phyloP scores from a whole-genome alignment of 495 filamentous ascomycete genomes.

The Neurospora sp. region DNA sequence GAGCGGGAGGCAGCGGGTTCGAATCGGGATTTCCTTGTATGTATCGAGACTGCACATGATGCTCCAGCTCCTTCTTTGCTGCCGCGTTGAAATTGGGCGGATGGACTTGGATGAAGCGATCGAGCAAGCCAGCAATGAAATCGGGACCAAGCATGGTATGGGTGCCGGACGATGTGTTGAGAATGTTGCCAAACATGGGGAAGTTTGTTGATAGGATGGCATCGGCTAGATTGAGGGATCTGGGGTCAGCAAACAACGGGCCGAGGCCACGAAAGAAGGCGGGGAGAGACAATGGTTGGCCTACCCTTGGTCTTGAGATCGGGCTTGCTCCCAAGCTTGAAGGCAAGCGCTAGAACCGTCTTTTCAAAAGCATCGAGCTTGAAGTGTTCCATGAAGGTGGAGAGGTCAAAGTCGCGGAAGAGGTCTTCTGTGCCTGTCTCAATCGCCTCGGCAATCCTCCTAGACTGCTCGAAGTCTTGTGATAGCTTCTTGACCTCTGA shows the following conservation, averaged over 20 bases:
- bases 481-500: slow-evolving; percentile 78
- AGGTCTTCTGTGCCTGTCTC: slow-evolving; percentile 75
- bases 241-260: slow-evolving; percentile 14
- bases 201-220: slow-evolving; percentile 68
- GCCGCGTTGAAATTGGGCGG: slow-evolving; percentile 73
- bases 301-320: slow-evolving; percentile 87
- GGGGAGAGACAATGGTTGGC: slow-evolving; percentile 10
- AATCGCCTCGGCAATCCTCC: slow-evolving; percentile 86
- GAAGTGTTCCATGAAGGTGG: slow-evolving; percentile 88
- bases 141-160: slow-evolving; percentile 51
- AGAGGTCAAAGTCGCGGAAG: slow-evolving; percentile 88
- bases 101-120: slow-evolving; percentile 71
- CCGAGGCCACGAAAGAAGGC: slow-evolving; percentile 1
- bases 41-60: slow-evolving; percentile 61
- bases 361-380: slow-evolving; percentile 80
- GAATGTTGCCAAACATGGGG: slow-evolving; percentile 60
- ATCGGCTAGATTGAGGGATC: slow-evolving; percentile 51
- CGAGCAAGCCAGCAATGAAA: slow-evolving; percentile 67
- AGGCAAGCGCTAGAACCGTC: slow-evolving; percentile 79
- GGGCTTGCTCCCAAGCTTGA: slow-evolving; percentile 64
- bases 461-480: slow-evolving; percentile 67
- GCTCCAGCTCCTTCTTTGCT: slow-evolving; percentile 55
- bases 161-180: slow-evolving; percentile 49
- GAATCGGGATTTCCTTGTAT: slow-evolving; percentile 37
- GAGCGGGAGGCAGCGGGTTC: slow-evolving; percentile 48